phyloP scores from a whole-genome alignment of 805 yeast species.

The Candida sonorensis region DNA sequence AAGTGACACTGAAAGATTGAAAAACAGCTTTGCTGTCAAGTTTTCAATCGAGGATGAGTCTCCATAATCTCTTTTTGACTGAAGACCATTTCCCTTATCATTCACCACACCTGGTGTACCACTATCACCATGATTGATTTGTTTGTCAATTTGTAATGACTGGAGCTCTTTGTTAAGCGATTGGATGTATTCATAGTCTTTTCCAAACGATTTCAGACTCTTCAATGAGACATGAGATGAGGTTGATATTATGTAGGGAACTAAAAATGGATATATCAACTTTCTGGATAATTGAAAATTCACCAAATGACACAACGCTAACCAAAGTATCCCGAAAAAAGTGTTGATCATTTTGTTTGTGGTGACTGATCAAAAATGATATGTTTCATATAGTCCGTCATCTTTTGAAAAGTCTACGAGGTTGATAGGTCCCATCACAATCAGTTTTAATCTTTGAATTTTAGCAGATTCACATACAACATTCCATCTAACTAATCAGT shows the following conservation, averaged over 20 bases:
- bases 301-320: conserved; percentile 8
- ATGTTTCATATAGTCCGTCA: no score
- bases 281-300: conserved; percentile 13
- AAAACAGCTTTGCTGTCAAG: conserved; percentile 5
- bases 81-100: background rate
- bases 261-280: conserved; percentile 10
- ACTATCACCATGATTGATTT: background rate
- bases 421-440: no score
- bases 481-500: no score
- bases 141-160: background rate
- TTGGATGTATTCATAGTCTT: background rate
- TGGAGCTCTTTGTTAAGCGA: conserved; percentile 9
- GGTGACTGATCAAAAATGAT: no score
- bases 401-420: no score
- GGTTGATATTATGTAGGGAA: conserved; percentile 7
- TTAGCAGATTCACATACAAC: no score
- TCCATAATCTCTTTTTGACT: no score
- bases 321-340: conserved; percentile 6
- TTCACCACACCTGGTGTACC: no score
- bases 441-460: no score
- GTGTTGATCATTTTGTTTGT: conserved; percentile 6
- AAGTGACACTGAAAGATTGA: conserved; percentile 21
- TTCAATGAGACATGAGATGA: background rate
- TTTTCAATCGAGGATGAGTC: background rate
- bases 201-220: background rate